Percentiles rank a stretch among this genome's conserved stretches.
Conservation (phyloP, 495 filamentous ascomycete genomes). For the Neurospora terricola region DNA sequence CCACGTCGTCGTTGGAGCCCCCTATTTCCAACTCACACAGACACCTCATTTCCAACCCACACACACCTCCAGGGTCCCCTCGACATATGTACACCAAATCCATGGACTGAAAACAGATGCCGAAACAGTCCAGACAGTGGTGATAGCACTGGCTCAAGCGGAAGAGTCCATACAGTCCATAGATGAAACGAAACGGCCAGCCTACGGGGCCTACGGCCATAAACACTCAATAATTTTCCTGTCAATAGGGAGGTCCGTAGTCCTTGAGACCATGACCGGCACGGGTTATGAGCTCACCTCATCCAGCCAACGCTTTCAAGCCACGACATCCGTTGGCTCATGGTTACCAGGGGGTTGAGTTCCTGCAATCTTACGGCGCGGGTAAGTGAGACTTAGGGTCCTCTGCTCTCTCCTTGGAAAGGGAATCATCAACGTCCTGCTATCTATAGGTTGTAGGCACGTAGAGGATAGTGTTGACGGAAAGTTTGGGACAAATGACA, state of each 20-base stretch:
- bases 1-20: background rate
- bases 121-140: background rate
- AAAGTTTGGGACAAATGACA: no score
- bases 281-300: no score
- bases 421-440: no score
- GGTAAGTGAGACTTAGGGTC: background rate
- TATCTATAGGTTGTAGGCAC: no score
- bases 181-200: background rate
- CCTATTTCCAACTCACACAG: background rate
- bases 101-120: background rate
- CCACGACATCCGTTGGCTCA: background rate
- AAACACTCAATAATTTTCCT: background rate
- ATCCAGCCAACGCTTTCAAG: background rate
- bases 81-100: background rate
- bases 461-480: no score
- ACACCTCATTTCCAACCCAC: background rate
- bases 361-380: background rate
- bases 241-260: background rate
- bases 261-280: background rate
- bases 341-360: background rate
- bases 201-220: background rate
- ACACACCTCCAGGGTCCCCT: background rate
- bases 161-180: background rate
- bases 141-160: background rate
- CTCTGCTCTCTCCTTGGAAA: no score